Evolutionary conservation across 176 grass and related monocot species (phyloP), one percentile per base, ranked within the genome.

Genomic region (Oropetium thomaeum): DNA sequence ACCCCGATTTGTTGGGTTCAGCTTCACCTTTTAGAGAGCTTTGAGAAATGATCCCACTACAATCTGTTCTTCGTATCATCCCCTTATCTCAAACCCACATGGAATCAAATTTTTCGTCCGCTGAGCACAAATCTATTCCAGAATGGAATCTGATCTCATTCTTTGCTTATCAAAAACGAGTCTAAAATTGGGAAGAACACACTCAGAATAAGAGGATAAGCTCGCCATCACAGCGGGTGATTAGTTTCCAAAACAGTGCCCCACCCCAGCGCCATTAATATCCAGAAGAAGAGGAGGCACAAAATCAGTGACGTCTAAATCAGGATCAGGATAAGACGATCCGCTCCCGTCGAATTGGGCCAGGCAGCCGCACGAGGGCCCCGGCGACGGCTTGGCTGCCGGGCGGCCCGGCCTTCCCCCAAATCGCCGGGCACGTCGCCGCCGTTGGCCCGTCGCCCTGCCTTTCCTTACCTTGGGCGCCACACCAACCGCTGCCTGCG

Each of bases 401-500:
- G n/a, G n/a, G n/a, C n/a, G n/a, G n/a, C n/a, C n/a, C n/a, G 72
- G 10, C 10, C 11, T 25, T 26, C 30, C 58, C 29, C 59, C 59
- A 65, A 77, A 51, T 65, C 74, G 60, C 60, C 42, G 60, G 43
- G 60, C 60, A 77, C 0, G 32, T 52, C 60, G 31, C 74, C 60
- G 63, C 43, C 31, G 43, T 1, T 27, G 14, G 43, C 13, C 41
- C 7, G 73, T 76, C 73, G 10, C 73, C 26, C 11, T n/a, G 71
- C 40, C 23, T 35, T 62, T 35, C 39, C 8, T 29, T 29, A 11
- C 13, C 26, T 23, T 10, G 10, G 5, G 5, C 14, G 25, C 38
- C 65, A 41, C 26, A 75, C 70, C 69, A 37, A 54, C 71, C n/a
- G n/a, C 71, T 22, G 45, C 78, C 66, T n/a, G 48, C 73, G 39